Evolutionary conservation across 306 rosid species (phyloP).

Genomic region (Corylus avellana): DNA sequence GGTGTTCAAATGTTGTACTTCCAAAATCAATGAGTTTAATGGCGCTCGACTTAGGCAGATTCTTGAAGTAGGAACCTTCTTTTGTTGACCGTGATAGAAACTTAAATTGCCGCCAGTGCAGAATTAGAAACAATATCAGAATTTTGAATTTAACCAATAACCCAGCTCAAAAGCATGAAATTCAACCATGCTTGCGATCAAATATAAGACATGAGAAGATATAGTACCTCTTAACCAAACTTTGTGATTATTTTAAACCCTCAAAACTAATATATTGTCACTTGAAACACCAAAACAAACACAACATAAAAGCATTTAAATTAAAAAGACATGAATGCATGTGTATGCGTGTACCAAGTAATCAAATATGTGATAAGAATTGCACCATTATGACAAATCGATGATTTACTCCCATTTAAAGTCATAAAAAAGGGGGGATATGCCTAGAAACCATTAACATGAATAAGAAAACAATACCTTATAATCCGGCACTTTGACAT

Average conservation of each 20-base stretch:
- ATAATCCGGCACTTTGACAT: conserved; percentile 71
- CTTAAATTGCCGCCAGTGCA: conserved; percentile 36
- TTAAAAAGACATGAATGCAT: neutral
- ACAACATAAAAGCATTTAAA: neutral
- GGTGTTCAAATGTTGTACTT: conserved; percentile 78
- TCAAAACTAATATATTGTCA: neutral
- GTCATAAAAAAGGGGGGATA: neutral
- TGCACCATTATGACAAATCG: neutral
- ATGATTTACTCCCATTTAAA: neutral
- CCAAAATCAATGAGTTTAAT: conserved; percentile 89
- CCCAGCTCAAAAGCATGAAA: conserved; percentile 2
- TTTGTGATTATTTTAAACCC: neutral
- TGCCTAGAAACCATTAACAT: conserved; percentile 5
- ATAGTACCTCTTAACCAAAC: neutral
- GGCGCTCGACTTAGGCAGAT: conserved; percentile 74
- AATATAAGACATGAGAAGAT: conserved; percentile 8
- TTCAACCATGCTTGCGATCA: conserved; percentile 4
- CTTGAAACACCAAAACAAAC: neutral
- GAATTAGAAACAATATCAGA: conserved; percentile 9
- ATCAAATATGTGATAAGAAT: neutral
- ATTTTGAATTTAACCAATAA: conserved; percentile 11
- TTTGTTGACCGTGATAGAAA: conserved; percentile 57
- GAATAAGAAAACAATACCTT: conserved; percentile 45
- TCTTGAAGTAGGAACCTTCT: conserved; percentile 77
- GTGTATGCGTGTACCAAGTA: neutral